Percentiles rank a stretch among this genome's conserved stretches.
Evolutionary conservation across 2,329 filamentous ascomycete genomes (phyloP).

Genomic region (Sarocladium kiliense): DNA sequence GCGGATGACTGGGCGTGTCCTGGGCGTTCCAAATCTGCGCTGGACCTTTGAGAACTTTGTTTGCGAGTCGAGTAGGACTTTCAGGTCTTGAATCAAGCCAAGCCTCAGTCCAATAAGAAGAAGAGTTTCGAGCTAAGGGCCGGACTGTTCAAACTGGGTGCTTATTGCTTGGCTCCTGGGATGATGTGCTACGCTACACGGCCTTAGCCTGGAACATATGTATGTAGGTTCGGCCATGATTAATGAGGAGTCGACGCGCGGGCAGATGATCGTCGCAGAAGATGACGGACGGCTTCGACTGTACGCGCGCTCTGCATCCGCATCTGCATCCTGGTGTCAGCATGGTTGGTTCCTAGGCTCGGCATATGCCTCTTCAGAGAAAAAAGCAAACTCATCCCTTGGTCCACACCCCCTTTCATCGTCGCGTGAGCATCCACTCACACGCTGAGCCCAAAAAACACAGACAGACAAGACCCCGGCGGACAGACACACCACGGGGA

Average conservation of each 20-base stretch:
- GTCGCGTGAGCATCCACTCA: neutral
- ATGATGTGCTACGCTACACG: neutral
- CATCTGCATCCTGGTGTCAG: neutral
- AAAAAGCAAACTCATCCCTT: neutral
- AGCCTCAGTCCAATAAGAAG: too few species aligned
- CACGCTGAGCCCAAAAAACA: neutral
- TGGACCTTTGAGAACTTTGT: too few species aligned
- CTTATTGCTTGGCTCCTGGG: neutral
- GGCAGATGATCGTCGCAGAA: too few species aligned
- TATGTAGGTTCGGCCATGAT: too few species aligned
- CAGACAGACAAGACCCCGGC: too few species aligned
- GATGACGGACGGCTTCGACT: too few species aligned
- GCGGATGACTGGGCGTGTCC: too few species aligned
- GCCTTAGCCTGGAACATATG: neutral
- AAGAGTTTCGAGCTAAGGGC: neutral
- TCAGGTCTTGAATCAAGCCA: too few species aligned
- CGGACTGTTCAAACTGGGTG: neutral
- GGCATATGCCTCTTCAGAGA: conserved; percentile 2
- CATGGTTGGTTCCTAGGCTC: neutral
- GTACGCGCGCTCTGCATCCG: too few species aligned
- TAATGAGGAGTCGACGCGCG: too few species aligned
- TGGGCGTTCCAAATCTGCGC: too few species aligned
- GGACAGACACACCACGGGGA: neutral
- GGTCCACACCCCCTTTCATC: neutral
- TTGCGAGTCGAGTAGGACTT: too few species aligned